Conservation (phyloP, 345 rosid genomes). For the Eucalyptus tenuipes region DNA sequence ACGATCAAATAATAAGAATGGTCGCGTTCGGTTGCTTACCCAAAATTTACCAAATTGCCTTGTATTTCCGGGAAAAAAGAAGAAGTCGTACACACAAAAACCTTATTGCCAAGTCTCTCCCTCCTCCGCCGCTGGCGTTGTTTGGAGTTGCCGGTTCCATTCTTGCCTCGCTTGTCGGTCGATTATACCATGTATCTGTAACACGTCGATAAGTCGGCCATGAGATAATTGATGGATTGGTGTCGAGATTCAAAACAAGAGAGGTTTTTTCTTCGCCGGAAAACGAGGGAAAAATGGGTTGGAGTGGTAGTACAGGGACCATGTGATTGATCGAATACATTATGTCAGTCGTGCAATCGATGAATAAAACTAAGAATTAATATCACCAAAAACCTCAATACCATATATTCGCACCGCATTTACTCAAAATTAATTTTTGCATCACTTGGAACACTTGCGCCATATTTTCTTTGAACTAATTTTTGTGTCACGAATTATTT, state of each 20-base stretch:
- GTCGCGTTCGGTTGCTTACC: not conserved
- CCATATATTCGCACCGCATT: fast-evolving
- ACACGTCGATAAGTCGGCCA: not conserved
- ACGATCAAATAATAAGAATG: not conserved
- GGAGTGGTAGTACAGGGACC: not conserved
- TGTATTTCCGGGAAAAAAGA: not conserved
- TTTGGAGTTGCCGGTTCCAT: not conserved
- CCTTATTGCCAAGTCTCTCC: not conserved
- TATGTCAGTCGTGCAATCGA: fast-evolving
- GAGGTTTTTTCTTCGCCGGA: not conserved
- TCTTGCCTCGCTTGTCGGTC: not conserved
- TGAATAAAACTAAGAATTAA: not conserved
- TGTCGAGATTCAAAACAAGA: not conserved
- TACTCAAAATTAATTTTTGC: too few relatives aligned
- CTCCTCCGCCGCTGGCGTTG: not conserved
- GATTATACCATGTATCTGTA: not conserved
- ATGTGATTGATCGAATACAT: not conserved
- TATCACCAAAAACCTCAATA: too few relatives aligned
- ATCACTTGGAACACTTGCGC: fast-evolving
- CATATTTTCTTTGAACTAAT: fast-evolving
- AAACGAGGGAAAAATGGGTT: not conserved
- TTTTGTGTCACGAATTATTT: too few relatives aligned
- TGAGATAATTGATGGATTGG: not conserved
- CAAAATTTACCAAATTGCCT: not conserved
- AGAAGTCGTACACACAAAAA: not conserved